Percentiles rank a stretch among this genome's conserved stretches.
Conservation (phyloP, 345 rosid species). For the Theobroma cacao region DNA sequence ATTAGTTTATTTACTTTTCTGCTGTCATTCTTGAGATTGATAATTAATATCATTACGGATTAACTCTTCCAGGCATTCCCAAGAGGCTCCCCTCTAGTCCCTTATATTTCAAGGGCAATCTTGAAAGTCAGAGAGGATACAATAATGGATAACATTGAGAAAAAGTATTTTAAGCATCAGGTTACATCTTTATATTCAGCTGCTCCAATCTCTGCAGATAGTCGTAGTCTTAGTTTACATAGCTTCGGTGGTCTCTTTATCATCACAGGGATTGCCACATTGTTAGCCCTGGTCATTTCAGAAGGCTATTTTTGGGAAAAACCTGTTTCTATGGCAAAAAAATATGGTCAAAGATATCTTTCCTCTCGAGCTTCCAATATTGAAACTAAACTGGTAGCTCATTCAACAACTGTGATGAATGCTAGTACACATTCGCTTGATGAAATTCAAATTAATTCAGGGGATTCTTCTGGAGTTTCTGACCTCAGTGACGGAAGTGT, state of each 20-base stretch:
- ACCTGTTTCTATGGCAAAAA: no score
- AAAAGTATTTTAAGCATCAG: not conserved
- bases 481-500: no score
- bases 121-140: constrained; percentile 36
- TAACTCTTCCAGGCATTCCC: constrained; percentile 33
- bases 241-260: constrained; percentile 47
- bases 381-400: no score
- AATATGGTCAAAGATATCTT: no score
- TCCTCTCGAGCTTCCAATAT: no score
- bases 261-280: constrained; percentile 34
- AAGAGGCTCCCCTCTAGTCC: constrained; percentile 32
- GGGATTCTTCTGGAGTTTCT: no score
- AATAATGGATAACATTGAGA: constrained; percentile 24
- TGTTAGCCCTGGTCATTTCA: constrained; percentile 17
- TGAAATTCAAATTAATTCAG: no score
- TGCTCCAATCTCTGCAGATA: not conserved
- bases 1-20: no score
- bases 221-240: constrained; percentile 24
- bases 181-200: constrained; percentile 15
- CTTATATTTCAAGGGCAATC: constrained; percentile 42
- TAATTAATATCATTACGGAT: not conserved
- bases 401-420: no score
- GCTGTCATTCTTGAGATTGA: not conserved
- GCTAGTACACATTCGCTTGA: no score
- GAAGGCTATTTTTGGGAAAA: no score